Evolutionary conservation across 768 basidiomycete species (phyloP), one percentile per base, ranked within the genome.

Genomic region (Mycena latifolia): DNA sequence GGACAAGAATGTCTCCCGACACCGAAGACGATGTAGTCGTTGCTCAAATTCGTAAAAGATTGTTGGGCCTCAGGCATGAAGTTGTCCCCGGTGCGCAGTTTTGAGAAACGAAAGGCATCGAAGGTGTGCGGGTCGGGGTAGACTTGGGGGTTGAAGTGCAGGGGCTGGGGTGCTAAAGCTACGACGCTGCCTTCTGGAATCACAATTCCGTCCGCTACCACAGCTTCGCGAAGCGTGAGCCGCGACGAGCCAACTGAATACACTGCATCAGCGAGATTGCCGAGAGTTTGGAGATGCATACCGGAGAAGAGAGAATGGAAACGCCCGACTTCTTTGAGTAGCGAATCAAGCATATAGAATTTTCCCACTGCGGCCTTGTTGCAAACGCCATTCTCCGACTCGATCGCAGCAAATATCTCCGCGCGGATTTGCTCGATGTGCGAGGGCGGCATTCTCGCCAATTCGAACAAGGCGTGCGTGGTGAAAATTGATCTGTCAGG

Each of bases 311-410:
- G 52, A 12, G 62, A 56, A 27, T 69, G 63, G 48, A 56, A 63
- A 3, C 71, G 64, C 1, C 65, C 65, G n/a, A 70, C 51, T 15
- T 46, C 45, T 25, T 46, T 46, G 2, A 46, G 45, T 7, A 46
- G 45, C 10, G 45, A 46, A 11, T 46, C 24, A 5, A 46, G 45
- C 22, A 24, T 25, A 11, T 46, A 5, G 45, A 46, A 46, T 27
- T 63, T 69, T 24, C 27, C 57, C 1, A 72, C 65, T 11, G 65
- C 69, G 29, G 39, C 53, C 37, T 72, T 72, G 46, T 61, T 70
- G 41, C 59, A 65, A 33, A 67, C 35, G 11, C 66, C 66, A 14
- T 62, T 62, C 52, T 67, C 61, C 15, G 65, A 51, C 9, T 45
- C 61, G 25, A 72, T 39, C 7, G 27, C 45, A 12, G 45, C 45